Percentiles rank a stretch among this genome's conserved stretches.
phyloP scores from a whole-genome alignment of 2,329 filamentous ascomycete species.

The Penicillium sp. region DNA sequence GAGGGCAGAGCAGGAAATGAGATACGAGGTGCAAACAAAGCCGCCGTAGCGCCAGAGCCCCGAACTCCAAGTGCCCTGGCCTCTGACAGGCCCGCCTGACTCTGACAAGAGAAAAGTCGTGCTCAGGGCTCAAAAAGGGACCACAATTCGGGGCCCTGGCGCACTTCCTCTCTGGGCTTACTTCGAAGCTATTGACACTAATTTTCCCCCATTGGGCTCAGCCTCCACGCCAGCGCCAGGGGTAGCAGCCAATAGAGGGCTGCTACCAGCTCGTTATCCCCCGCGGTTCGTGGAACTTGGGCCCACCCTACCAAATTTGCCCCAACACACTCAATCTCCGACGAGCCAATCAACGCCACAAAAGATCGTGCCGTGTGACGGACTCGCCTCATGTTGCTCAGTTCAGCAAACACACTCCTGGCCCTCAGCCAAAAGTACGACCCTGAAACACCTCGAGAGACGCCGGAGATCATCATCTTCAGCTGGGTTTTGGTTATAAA shows the following conservation, averaged over 20 bases:
- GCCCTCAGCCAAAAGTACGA: not conserved
- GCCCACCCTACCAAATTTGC: slow-evolving; percentile 15
- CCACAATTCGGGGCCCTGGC: slow-evolving; percentile 4
- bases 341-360: slow-evolving; percentile 14
- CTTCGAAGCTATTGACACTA: slow-evolving; percentile 23
- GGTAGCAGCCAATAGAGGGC: slow-evolving; percentile 20
- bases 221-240: slow-evolving; percentile 6
- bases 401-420: not conserved
- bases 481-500: not conserved
- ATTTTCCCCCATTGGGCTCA: slow-evolving; percentile 13
- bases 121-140: slow-evolving; percentile 8
- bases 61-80: not conserved
- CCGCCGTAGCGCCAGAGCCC: slow-evolving; percentile 9
- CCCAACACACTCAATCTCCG: slow-evolving; percentile 4
- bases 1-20: slow-evolving; percentile 8
- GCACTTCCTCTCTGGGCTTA: slow-evolving; percentile 17
- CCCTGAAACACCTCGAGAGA: not conserved
- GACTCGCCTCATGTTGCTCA: not conserved
- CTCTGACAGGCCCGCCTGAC: not conserved
- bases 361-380: not conserved
- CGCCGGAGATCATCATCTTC: not conserved
- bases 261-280: slow-evolving; percentile 4
- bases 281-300: slow-evolving; percentile 23
- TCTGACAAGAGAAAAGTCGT: slow-evolving; percentile 1
- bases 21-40: slow-evolving; percentile 16